Conservation (phyloP, 495 filamentous ascomycete species). For the Penicillium chermesinum region DNA sequence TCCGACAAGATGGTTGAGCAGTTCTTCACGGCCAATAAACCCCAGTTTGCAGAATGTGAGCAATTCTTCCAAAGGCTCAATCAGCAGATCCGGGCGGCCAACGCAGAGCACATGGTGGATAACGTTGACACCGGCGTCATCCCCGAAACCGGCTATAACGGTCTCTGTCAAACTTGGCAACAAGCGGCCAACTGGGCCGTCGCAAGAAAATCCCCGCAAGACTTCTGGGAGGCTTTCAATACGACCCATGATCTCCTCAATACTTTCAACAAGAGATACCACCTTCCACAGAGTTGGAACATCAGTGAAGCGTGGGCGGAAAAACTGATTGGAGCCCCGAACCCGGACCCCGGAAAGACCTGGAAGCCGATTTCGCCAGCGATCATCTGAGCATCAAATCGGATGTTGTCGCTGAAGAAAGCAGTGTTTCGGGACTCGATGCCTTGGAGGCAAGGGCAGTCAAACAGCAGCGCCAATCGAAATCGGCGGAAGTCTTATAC, state of each 20-base stretch:
- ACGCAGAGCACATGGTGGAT: neutral
- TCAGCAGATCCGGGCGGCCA: neutral
- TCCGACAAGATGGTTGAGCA: neutral
- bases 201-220: too few species aligned
- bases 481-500: slow-evolving; percentile 51
- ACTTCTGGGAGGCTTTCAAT: slow-evolving; percentile 7
- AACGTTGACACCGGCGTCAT: neutral
- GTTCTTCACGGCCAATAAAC: neutral
- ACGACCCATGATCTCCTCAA: slow-evolving; percentile 1
- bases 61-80: neutral
- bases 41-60: neutral
- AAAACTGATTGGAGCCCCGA: neutral
- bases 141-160: neutral
- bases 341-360: neutral
- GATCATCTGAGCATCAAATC: too few species aligned
- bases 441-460: slow-evolving; percentile 8
- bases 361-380: neutral
- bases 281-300: slow-evolving; percentile 9
- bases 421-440: slow-evolving; percentile 1
- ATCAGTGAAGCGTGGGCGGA: slow-evolving; percentile 3
- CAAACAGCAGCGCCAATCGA: slow-evolving; percentile 4
- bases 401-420: too few species aligned
- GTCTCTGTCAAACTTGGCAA: neutral
- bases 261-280: slow-evolving; percentile 7
- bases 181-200: too few species aligned